phyloP scores from a whole-genome alignment of 2,329 filamentous ascomycete species.

The Diaporthe caulivora region DNA sequence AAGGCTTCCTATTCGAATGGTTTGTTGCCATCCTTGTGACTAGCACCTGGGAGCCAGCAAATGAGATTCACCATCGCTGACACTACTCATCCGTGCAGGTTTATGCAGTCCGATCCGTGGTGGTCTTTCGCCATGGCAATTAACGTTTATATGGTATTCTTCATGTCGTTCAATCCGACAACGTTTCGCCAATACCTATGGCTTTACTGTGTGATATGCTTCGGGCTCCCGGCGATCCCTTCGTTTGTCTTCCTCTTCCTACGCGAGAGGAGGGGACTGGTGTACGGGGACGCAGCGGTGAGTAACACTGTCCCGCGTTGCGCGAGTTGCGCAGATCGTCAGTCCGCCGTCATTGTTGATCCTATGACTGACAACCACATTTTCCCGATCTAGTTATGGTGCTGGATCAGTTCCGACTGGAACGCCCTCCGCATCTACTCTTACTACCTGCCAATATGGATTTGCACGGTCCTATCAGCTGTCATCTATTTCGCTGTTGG shows the following conservation, averaged over 20 bases:
- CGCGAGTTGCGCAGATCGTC: not conserved
- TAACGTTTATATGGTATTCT: constrained; percentile 81
- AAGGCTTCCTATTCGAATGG: constrained; percentile 75
- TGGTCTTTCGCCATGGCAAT: constrained; percentile 87
- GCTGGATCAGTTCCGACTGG: constrained; percentile 69
- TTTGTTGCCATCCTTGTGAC: constrained; percentile 55
- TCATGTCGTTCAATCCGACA: constrained; percentile 70
- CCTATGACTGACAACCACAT: not conserved
- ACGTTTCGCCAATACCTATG: constrained; percentile 80
- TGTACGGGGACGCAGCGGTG: constrained; percentile 71
- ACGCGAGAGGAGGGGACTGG: constrained; percentile 50
- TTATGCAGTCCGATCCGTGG: constrained; percentile 81
- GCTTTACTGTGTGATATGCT: constrained; percentile 78
- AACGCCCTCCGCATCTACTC: constrained; percentile 70
- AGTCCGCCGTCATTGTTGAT: not conserved
- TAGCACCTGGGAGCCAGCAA: too few species aligned
- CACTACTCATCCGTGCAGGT: constrained; percentile 62
- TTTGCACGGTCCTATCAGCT: constrained; percentile 67
- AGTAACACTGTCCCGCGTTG: constrained; percentile 42
- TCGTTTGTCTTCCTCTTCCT: constrained; percentile 75
- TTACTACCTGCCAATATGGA: constrained; percentile 73
- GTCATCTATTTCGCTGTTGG: constrained; percentile 69
- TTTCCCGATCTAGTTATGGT: constrained; percentile 64
- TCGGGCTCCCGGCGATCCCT: constrained; percentile 77
- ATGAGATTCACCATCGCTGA: not conserved